A percentile compares a stretch with the other conserved stretches of the same genome.
Evolutionary conservation across 768 basidiomycete species (phyloP).

Genomic region (Leccinum boreale): DNA sequence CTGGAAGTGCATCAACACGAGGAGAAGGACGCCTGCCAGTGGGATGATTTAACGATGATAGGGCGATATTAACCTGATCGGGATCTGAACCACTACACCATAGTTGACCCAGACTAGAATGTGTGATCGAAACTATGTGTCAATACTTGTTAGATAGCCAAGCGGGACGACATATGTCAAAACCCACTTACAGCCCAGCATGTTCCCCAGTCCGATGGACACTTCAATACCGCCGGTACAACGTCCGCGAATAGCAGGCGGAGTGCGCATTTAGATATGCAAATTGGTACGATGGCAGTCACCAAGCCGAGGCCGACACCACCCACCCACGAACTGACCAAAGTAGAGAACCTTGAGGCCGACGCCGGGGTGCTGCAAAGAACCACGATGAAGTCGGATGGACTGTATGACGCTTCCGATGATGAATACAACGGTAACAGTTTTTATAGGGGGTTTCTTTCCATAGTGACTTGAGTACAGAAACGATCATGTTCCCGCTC

Average conservation of each 20-base stretch:
- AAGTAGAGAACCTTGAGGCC: slow-evolving; percentile 31
- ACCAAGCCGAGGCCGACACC: slow-evolving; percentile 47
- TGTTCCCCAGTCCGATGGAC: slow-evolving; percentile 31
- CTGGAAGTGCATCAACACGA: slow-evolving; percentile 34
- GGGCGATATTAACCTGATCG: neutral
- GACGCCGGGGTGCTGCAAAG: slow-evolving; percentile 23
- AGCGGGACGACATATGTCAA: neutral
- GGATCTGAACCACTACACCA: too few species aligned
- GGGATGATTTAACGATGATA: slow-evolving; percentile 34
- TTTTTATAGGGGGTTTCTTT: slow-evolving; percentile 32
- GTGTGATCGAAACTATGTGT: too few species aligned
- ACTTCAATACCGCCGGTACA: slow-evolving; percentile 34
- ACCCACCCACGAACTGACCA: slow-evolving; percentile 42
- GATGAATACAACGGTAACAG: slow-evolving; percentile 29
- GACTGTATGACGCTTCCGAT: slow-evolving; percentile 34
- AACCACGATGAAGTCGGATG: slow-evolving; percentile 16
- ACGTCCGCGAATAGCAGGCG: slow-evolving; percentile 33
- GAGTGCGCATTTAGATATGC: slow-evolving; percentile 37
- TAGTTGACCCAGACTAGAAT: too few species aligned
- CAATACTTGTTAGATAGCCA: neutral
- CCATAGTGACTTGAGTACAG: slow-evolving; percentile 33
- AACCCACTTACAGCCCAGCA: slow-evolving; percentile 31
- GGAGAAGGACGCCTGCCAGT: slow-evolving; percentile 29
- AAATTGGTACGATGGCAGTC: slow-evolving; percentile 34
- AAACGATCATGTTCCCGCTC: slow-evolving; percentile 34